These are phyloP conservation scores for Clathrospora elynae DNA, from an alignment of 2,329 filamentous ascomycete genomes.

Conservation along the genomic window DNA sequence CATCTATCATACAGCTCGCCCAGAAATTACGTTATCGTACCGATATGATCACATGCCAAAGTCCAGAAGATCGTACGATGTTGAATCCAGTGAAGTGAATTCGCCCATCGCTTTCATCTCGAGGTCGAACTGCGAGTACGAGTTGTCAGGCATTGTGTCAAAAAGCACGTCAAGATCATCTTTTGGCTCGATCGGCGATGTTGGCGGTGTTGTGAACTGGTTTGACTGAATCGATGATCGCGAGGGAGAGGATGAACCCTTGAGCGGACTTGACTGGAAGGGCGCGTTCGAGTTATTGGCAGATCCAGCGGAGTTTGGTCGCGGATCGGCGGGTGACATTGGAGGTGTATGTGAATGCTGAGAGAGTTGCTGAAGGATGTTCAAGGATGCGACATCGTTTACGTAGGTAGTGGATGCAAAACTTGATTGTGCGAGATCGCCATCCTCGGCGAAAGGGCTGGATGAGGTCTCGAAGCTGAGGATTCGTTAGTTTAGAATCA, in stretches of 20 bases:
- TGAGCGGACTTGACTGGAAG: conserved; percentile 33
- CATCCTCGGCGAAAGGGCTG: conserved; percentile 36
- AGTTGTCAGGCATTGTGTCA: conserved; percentile 35
- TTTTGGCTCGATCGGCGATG: conserved; percentile 42
- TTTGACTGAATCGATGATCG: conserved; percentile 44
- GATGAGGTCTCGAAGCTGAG: conserved; percentile 40
- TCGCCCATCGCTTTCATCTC: conserved; percentile 49
- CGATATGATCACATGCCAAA: conserved; percentile 34
- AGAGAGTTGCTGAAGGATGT: conserved; percentile 45
- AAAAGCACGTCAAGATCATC: conserved; percentile 46
- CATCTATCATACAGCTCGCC: conserved; percentile 38
- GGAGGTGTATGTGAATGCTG: conserved; percentile 45
- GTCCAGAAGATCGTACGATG: conserved; percentile 43
- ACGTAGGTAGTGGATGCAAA: conserved; percentile 39
- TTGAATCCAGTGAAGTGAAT: conserved; percentile 38
- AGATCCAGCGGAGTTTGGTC: conserved; percentile 36
- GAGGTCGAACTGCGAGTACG: conserved; percentile 46
- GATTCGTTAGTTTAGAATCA: conserved; percentile 19
- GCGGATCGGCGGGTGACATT: conserved; percentile 43
- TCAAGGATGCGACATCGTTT: conserved; percentile 39
- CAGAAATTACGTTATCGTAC: conserved; percentile 6
- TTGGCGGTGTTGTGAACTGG: conserved; percentile 47
- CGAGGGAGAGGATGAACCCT: conserved; percentile 41
- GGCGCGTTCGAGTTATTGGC: conserved; percentile 20
- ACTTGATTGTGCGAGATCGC: conserved; percentile 27